Evolutionary conservation across 1,284 basidiomycete species (phyloP), one percentile per base, ranked within the genome.

Genomic region (Heterobasidion occidentale): DNA sequence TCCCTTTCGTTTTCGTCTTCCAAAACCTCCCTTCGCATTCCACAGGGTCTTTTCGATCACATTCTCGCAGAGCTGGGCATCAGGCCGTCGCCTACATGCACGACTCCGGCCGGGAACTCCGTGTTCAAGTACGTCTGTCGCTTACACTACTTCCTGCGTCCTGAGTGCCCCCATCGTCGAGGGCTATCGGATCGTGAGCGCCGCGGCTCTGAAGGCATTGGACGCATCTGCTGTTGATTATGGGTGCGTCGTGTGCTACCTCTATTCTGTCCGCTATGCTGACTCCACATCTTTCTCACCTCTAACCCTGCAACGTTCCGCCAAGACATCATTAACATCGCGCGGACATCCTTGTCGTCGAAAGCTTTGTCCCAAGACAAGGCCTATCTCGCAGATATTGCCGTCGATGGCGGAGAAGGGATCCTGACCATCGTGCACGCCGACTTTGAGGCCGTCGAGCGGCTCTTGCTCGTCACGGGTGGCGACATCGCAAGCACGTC

Each of bases 371-470:
- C 93, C 0, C 94, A 97, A 71, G 95, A 98, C 77, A 99, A 99
- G 76, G 87, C 94, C 56, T 99, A 99, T 73, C 99, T 99, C 74
- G 91, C 97, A 52, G 98, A 98, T 67, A 85, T 99, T 46, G 96
- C 97, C 2, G 96, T 99, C 17, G 94, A 97, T 99, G 17, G 81
- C 96, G 9, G 96, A 98, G 66, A 88, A 89, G 57, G 96, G 96
- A 94, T 99, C 73, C 79, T 98, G 84, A 88, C 87, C 56, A 99
- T 99, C 63, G 97, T 99, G 70, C 97, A 99, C 67, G 97, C 97
- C 33, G 96, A 99, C 71, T 99, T 99, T 67, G 97, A 99, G 70
- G 97, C 97, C 59, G 97, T 99, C 9, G 97, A 99, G 73, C 82
- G 97, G 36, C 70, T 99, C 42, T 94, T 94, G 0, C 80, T 99